These are phyloP conservation scores for Neoboletus magnificus DNA, from an alignment of 768 basidiomycete species.

Conservation along the genomic window DNA sequence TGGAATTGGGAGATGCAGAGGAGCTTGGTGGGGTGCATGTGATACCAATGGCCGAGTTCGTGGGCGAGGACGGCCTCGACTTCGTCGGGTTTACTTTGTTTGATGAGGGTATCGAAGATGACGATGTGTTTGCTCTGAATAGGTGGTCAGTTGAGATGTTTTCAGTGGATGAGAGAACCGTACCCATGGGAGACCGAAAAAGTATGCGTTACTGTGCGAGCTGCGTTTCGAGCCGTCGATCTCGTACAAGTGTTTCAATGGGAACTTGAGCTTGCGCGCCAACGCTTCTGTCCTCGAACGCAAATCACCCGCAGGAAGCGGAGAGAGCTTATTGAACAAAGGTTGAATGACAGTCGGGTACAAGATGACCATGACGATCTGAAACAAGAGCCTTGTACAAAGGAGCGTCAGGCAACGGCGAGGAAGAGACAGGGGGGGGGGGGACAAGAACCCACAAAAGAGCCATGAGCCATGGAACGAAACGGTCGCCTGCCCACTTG, in stretches of 20 bases:
- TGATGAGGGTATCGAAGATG: conserved; percentile 95
- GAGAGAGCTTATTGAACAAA: conserved; percentile 95
- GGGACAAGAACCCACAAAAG: conserved; percentile 57
- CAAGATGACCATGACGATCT: conserved; percentile 76
- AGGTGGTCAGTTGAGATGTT: background rate
- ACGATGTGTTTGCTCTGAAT: conserved; percentile 87
- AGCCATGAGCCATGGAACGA: conserved; percentile 90
- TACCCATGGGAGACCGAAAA: conserved; percentile 95
- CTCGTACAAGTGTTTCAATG: conserved; percentile 90
- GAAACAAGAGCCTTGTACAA: conserved; percentile 64
- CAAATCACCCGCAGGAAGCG: conserved; percentile 73
- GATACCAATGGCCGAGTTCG: conserved; percentile 96
- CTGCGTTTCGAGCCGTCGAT: conserved; percentile 97
- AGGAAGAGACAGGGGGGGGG: conserved; percentile 25
- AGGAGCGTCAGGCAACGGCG: background rate
- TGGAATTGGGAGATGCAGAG: conserved; percentile 84
- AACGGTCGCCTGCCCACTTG: conserved; percentile 89
- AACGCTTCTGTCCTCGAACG: conserved; percentile 74
- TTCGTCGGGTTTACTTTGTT: conserved; percentile 85
- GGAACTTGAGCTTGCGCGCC: conserved; percentile 83
- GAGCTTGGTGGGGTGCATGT: conserved; percentile 86
- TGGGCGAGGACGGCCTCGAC: conserved; percentile 98
- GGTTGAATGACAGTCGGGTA: conserved; percentile 91
- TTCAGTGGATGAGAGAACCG: conserved; percentile 16
- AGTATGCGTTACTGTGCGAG: conserved; percentile 97